phyloP scores from a whole-genome alignment of 2,329 filamentous ascomycete species.

The Xylaria sp. region DNA sequence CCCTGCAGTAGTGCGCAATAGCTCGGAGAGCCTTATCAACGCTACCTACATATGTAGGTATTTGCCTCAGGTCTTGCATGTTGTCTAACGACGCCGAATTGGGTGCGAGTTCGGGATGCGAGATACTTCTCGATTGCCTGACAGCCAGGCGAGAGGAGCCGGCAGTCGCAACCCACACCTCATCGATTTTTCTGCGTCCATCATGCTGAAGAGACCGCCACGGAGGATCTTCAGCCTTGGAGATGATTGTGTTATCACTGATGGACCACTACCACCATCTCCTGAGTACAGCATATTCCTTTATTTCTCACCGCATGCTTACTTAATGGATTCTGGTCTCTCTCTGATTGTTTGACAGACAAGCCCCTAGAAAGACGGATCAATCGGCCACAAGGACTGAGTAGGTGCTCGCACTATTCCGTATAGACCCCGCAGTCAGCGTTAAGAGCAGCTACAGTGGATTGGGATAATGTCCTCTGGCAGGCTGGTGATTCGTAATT shows the following conservation, averaged over 20 bases:
- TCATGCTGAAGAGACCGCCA: conserved; percentile 9
- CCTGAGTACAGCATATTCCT: conserved; percentile 16
- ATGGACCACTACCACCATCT: background rate
- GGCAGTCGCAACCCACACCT: background rate
- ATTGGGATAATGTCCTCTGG: background rate
- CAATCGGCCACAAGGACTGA: background rate
- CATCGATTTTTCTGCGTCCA: background rate
- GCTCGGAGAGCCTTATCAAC: conserved; percentile 22
- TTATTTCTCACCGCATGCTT: background rate
- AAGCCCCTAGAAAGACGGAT: background rate
- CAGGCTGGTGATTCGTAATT: conserved; percentile 1
- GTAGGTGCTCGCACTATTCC: background rate
- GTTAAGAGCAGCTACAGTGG: background rate
- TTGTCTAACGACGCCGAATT: background rate
- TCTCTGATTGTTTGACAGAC: background rate
- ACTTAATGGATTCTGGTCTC: background rate
- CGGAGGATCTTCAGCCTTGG: conserved; percentile 21
- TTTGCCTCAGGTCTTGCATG: background rate
- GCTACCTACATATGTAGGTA: background rate
- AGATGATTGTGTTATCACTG: background rate
- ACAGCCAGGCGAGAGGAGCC: background rate
- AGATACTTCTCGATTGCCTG: background rate
- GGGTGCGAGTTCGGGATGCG: conserved; percentile 8
- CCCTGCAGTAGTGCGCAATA: conserved; percentile 26
- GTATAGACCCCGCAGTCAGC: background rate